These are phyloP conservation scores for Metarhizium sp. DNA, from an alignment of 2,329 filamentous ascomycete genomes.

Conservation along the genomic window DNA sequence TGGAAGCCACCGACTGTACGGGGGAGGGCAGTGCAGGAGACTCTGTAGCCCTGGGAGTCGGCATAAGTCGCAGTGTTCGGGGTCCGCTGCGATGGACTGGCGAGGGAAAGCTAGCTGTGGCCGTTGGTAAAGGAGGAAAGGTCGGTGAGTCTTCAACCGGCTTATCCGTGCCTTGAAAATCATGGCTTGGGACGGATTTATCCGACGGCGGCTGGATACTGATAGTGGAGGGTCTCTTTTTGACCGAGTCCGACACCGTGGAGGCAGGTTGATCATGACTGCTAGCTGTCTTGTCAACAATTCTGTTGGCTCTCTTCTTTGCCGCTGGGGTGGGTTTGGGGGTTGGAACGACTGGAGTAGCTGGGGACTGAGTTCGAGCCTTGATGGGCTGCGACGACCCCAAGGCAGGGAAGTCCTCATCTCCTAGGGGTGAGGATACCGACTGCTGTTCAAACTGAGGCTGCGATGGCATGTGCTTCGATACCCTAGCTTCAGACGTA, in stretches of 20 bases:
- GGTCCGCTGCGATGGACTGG: slow-evolving; percentile 43
- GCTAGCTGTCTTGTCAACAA: slow-evolving; percentile 15
- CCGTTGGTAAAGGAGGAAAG: slow-evolving; percentile 41
- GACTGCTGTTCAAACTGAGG: slow-evolving; percentile 16
- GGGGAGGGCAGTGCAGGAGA: slow-evolving; percentile 31
- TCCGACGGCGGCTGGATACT: not conserved
- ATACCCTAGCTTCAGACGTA: slow-evolving; percentile 35
- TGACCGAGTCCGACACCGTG: not conserved
- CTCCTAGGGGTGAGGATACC: slow-evolving; percentile 32
- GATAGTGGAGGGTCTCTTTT: not conserved
- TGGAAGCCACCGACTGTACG: slow-evolving; percentile 18
- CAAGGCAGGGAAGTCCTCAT: slow-evolving; percentile 55
- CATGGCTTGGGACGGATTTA: not conserved
- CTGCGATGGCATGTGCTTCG: slow-evolving; percentile 35
- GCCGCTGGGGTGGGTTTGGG: slow-evolving; percentile 24
- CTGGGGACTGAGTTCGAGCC: slow-evolving; percentile 19
- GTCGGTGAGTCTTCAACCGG: slow-evolving; percentile 23
- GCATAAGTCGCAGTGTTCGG: slow-evolving; percentile 54
- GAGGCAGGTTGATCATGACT: slow-evolving; percentile 2
- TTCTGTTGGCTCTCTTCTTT: slow-evolving; percentile 23
- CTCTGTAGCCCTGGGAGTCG: slow-evolving; percentile 51
- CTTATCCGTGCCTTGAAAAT: not conserved
- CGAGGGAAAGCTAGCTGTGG: slow-evolving; percentile 34
- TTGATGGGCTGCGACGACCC: slow-evolving; percentile 34
- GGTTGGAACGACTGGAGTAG: slow-evolving; percentile 24